Evolutionary conservation across 805 yeast genomes (phyloP).

Genomic region (Blastobotrys parvus): DNA sequence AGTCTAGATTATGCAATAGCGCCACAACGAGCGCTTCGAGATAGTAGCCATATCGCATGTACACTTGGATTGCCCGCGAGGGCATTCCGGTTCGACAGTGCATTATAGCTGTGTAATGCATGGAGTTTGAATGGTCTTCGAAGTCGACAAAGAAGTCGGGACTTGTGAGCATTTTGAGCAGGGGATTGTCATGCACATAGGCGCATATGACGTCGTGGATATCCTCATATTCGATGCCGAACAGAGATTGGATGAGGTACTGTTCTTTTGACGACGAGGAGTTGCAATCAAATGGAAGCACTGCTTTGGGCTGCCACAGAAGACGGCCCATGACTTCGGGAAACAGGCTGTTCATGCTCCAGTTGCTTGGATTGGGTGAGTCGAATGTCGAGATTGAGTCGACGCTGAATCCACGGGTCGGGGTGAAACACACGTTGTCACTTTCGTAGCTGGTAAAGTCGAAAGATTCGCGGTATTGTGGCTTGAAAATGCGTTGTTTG

Average conservation of each 20-base stretch:
- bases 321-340: neutral
- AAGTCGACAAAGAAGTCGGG: neutral
- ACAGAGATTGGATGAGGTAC: neutral
- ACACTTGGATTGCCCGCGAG: neutral
- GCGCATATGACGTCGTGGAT: neutral
- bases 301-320: constrained; percentile 1
- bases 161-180: neutral
- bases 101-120: neutral
- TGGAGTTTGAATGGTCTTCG: neutral
- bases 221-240: neutral
- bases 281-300: neutral
- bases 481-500: neutral
- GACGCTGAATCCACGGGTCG: neutral
- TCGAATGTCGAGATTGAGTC: neutral
- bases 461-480: neutral
- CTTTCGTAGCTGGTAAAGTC: neutral
- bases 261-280: neutral
- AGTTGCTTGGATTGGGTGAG: no score
- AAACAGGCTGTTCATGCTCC: neutral
- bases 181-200: neutral
- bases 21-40: neutral
- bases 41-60: neutral
- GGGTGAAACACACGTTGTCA: neutral
- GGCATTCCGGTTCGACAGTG: neutral
- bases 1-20: neutral